Evolutionary conservation across 805 yeast species (phyloP).

Genomic region (Kazachstania bromeliacearum): DNA sequence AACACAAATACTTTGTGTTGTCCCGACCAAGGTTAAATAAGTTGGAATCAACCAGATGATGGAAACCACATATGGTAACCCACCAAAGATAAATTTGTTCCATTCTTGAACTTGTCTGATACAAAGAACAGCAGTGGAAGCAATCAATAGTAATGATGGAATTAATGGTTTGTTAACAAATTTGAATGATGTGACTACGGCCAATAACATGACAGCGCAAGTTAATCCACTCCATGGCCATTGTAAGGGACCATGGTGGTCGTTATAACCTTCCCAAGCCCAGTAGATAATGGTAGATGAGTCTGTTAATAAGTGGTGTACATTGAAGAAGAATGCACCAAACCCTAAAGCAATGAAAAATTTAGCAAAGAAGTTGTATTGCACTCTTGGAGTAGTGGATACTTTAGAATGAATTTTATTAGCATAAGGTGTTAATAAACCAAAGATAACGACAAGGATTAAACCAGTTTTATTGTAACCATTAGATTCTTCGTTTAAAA

Average conservation of each 20-base stretch:
- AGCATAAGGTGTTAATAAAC: conserved; percentile 48
- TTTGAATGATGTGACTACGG: conserved; percentile 32
- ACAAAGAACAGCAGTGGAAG: conserved; percentile 23
- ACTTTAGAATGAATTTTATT: conserved; percentile 15
- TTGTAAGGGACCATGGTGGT: conserved; percentile 77
- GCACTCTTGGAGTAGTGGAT: background rate
- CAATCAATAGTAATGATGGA: conserved; percentile 21
- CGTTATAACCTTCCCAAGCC: conserved; percentile 94
- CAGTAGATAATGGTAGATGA: conserved; percentile 80
- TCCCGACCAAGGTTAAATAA: conserved; percentile 40
- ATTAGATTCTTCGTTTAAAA: conserved; percentile 75
- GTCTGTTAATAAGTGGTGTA: conserved; percentile 71
- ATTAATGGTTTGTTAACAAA: conserved; percentile 17
- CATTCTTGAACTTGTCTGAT: conserved; percentile 18
- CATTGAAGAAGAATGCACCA: conserved; percentile 64
- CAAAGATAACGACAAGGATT: conserved; percentile 37
- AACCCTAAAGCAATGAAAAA: conserved; percentile 45
- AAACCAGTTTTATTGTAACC: conserved; percentile 70
- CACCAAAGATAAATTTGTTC: conserved; percentile 45
- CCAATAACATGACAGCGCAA: conserved; percentile 48
- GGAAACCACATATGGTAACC: conserved; percentile 54
- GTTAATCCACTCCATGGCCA: conserved; percentile 52
- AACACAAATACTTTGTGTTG: conserved; percentile 45
- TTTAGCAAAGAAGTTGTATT: conserved; percentile 11
- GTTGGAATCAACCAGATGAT: conserved; percentile 57